Percentiles rank a stretch among this genome's conserved stretches.
These are phyloP conservation scores for Clavulina sp. DNA, from an alignment of 768 basidiomycete species.

Conservation along the genomic window DNA sequence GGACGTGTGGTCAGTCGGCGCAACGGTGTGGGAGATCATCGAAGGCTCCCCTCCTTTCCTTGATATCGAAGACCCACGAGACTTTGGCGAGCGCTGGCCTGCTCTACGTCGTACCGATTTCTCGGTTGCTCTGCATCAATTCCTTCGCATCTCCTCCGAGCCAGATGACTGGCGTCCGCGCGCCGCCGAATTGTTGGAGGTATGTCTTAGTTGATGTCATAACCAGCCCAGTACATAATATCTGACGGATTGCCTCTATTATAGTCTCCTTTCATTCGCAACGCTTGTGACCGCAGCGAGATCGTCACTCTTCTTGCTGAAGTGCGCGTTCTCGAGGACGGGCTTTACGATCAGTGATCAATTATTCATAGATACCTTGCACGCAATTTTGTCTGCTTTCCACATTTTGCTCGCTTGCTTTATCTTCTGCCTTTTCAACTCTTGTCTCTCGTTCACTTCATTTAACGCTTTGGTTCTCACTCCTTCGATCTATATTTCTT, in stretches of 20 bases:
- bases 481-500: background rate
- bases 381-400: background rate
- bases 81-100: slow-evolving; percentile 46
- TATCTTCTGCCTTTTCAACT: no score
- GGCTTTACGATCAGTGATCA: slow-evolving; percentile 1
- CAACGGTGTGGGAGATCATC: slow-evolving; percentile 70
- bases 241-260: background rate
- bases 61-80: slow-evolving; percentile 29
- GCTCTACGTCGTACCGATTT: slow-evolving; percentile 38
- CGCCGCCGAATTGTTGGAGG: slow-evolving; percentile 40
- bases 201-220: slow-evolving; percentile 19
- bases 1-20: slow-evolving; percentile 68
- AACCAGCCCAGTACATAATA: background rate
- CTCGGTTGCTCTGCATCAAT: slow-evolving; percentile 55
- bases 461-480: no score
- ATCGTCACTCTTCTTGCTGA: slow-evolving; percentile 3
- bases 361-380: background rate
- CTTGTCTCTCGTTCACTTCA: no score
- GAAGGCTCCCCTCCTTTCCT: slow-evolving; percentile 57
- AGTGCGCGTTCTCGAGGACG: slow-evolving; percentile 5
- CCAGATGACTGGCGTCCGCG: slow-evolving; percentile 38
- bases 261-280: slow-evolving; percentile 3
- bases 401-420: background rate
- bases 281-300: slow-evolving; percentile 1
- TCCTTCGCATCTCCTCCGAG: slow-evolving; percentile 48